phyloP scores from a whole-genome alignment of 73 alveolate genomes.

The Paramecium bursaria region DNA sequence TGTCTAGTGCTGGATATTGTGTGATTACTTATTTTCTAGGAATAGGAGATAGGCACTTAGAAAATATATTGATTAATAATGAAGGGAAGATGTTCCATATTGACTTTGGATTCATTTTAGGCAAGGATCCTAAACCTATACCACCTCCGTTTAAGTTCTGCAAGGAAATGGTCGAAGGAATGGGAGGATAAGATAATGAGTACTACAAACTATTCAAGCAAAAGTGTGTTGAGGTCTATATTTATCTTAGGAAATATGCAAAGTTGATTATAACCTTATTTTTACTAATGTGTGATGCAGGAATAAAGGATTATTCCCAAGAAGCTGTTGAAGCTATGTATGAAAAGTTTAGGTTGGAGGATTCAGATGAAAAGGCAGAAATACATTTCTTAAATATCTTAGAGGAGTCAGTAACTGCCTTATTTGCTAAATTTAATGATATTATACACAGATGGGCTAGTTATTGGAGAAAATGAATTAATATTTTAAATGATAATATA shows the following conservation, averaged over 20 bases:
- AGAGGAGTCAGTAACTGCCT: conserved; percentile 91
- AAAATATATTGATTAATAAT: conserved; percentile 95
- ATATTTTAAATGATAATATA: too few relatives aligned
- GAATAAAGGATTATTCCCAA: conserved; percentile 81
- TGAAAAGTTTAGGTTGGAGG: conserved; percentile 88
- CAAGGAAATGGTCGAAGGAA: conserved; percentile 98
- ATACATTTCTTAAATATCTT: conserved; percentile 82
- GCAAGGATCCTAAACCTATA: conserved; percentile 95
- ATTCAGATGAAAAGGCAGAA: conserved; percentile 89
- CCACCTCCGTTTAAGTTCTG: conserved; percentile 99
- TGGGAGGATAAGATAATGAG: conserved; percentile 92
- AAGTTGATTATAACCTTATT: conserved; percentile 91
- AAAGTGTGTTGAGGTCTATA: conserved; percentile 94
- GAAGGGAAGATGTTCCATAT: conserved; percentile 98
- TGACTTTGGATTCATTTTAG: conserved; percentile 99
- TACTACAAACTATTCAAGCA: conserved; percentile 85
- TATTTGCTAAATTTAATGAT: conserved; percentile 95
- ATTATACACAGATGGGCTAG: conserved; percentile 95
- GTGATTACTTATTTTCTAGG: conserved; percentile 98
- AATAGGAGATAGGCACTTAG: conserved; percentile 99
- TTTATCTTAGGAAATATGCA: conserved; percentile 89
- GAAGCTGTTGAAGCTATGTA: conserved; percentile 84
- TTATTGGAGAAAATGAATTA: conserved; percentile 81
- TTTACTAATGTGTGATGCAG: conserved; percentile 94
- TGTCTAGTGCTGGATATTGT: conserved; percentile 98